phyloP scores from a whole-genome alignment of 768 basidiomycete species.

The Trametes cingulata region DNA sequence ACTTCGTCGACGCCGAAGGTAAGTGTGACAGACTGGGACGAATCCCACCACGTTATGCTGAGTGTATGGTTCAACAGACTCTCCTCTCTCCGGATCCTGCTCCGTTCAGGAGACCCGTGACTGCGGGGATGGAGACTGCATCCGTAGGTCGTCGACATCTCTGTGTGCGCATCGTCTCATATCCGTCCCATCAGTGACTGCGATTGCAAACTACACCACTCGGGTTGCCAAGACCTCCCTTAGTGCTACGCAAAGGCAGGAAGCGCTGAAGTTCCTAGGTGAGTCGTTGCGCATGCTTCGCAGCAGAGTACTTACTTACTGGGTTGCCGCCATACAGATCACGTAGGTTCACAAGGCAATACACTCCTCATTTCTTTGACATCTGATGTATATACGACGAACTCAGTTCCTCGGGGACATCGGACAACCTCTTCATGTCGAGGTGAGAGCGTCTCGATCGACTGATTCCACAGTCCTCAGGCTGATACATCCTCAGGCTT shows the following conservation, averaged over 20 bases:
- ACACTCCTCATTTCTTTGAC: not conserved
- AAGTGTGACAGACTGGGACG: not conserved
- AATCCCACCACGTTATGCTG: too few species aligned
- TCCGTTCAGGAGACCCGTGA: conserved; percentile 50
- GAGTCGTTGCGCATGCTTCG: not conserved
- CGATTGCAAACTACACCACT: conserved; percentile 58
- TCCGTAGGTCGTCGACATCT: conserved; percentile 24
- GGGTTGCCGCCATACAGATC: not conserved
- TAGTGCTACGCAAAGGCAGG: conserved; percentile 43
- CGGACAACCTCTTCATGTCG: conserved; percentile 32
- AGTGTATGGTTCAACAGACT: not conserved
- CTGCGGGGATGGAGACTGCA: conserved; percentile 38
- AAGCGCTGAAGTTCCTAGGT: conserved; percentile 55
- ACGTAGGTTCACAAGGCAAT: conserved; percentile 7
- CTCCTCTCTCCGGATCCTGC: conserved; percentile 37
- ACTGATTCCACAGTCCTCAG: not conserved
- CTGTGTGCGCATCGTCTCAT: not conserved
- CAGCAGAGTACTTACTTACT: not conserved
- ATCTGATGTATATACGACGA: too few species aligned
- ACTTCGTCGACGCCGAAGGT: conserved; percentile 53
- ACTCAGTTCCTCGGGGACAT: conserved; percentile 32
- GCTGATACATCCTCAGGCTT: conserved; percentile 13
- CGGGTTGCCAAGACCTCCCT: conserved; percentile 47
- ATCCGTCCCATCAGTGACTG: conserved; percentile 39
- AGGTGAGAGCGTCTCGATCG: conserved; percentile 7